Base-by-base conservation (phyloP, 805 yeast species). In the Grigorovia transvaalensis region DNA sequence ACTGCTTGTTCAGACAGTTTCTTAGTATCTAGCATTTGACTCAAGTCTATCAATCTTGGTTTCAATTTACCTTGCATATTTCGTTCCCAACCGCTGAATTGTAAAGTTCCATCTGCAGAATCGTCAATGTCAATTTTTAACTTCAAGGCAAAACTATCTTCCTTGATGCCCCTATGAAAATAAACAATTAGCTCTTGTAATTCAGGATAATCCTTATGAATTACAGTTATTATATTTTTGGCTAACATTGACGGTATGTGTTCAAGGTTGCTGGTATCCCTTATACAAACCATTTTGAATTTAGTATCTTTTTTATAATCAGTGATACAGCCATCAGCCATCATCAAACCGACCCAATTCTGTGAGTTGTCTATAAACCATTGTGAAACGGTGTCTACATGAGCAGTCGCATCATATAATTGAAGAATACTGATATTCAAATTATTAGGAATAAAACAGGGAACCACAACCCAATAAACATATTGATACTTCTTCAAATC, bases 1-100 rank as follows among this genome's bases (percentile, higher is more conserved):
- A 89, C 90, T 0, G 97, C 91, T 67, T 95, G 98, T 54, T 84
- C 86, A 0, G 96, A 91, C 20, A 93, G 71, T 56, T 85, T 82
- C 12, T 74, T 56, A 0, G 99, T 99, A 64, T 91, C 82, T 41
- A 91, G 80, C 45, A 93, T 71, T 0, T 88, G 70, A 1, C 93
- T 89, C 51, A 93, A 67, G 64, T 95, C 93, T 0, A 95, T 89
- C 19, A 84, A 57, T 61, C 88, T 88, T 1, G 98, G 96, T 0
- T 84, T 83, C 13, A 90, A 71, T 59, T 82, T 84, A 0, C 87
- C 88, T 44, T 74, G 77, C 7, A 75, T 68, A 29, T 88, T 87
- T 54, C 93, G 77, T 61, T 91, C 98, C 99, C 99, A 93, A 0
- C 99, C 99, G 2, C 83, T 74, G 0, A 80, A 71, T 50, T 75